phyloP scores from a whole-genome alignment of 2,329 filamentous ascomycete genomes.

The Botryotinia calthae region DNA sequence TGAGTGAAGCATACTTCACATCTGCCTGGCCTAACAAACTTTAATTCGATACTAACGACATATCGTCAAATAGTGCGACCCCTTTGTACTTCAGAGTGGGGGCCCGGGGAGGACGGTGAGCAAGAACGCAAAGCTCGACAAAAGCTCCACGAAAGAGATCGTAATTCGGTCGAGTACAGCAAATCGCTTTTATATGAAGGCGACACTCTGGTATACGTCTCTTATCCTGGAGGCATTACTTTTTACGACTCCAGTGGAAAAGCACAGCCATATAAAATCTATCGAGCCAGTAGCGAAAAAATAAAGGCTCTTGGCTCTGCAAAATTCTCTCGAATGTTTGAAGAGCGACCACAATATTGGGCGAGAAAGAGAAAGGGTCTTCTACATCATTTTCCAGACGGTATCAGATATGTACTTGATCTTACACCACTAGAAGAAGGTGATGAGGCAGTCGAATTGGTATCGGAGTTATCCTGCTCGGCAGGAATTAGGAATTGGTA shows the following conservation, averaged over 20 bases:
- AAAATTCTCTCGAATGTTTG: constrained; percentile 48
- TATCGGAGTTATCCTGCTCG: constrained; percentile 58
- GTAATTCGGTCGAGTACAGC: constrained; percentile 25
- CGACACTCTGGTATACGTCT: constrained; percentile 47
- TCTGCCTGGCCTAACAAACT: neutral
- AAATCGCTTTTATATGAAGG: constrained; percentile 36
- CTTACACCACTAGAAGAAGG: constrained; percentile 61
- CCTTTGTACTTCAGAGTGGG: neutral
- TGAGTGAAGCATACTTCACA: neutral
- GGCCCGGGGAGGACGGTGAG: neutral
- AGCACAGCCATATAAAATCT: constrained; percentile 36
- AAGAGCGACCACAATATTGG: constrained; percentile 44
- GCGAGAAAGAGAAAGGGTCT: constrained; percentile 40
- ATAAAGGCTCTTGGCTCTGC: constrained; percentile 48
- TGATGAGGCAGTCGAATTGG: constrained; percentile 58
- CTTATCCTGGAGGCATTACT: constrained; percentile 37
- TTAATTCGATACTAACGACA: neutral
- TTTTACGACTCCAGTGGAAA: constrained; percentile 32
- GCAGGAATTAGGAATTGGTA: constrained; percentile 56
- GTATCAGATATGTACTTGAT: constrained; percentile 59
- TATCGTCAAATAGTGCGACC: neutral
- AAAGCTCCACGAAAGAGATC: constrained; percentile 23
- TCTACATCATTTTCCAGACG: constrained; percentile 38
- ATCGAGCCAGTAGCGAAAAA: constrained; percentile 48
- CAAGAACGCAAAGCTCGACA: neutral